These are phyloP conservation scores for Saccharomycopsis synnaedendra DNA, from an alignment of 805 yeast genomes.

Conservation along the genomic window DNA sequence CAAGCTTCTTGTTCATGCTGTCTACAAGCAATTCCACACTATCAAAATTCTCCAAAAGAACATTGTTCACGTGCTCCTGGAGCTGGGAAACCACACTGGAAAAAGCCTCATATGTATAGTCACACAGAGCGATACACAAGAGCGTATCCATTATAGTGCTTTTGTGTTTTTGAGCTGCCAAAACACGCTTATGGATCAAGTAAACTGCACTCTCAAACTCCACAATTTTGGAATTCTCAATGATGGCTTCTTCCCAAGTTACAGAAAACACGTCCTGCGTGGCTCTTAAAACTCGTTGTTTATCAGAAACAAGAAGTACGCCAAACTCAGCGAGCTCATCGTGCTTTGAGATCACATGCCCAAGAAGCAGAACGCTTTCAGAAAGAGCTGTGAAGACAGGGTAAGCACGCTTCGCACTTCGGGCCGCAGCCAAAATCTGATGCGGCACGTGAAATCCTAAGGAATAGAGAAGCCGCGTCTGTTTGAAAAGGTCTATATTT, in stretches of 20 bases:
- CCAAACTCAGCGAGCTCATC: slow-evolving; percentile 30
- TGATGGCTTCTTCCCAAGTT: slow-evolving; percentile 42
- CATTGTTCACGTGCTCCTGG: slow-evolving; percentile 26
- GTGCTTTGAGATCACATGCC: slow-evolving; percentile 22
- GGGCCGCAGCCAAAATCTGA: slow-evolving; percentile 32
- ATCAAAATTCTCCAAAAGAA: slow-evolving; percentile 27
- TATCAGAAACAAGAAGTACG: slow-evolving; percentile 29
- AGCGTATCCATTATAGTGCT: slow-evolving; percentile 18
- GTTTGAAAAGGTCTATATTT: slow-evolving; percentile 34
- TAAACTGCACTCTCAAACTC: slow-evolving; percentile 28
- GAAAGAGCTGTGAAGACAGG: slow-evolving; percentile 45
- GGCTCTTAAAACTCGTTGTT: slow-evolving; percentile 22
- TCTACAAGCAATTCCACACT: slow-evolving; percentile 25
- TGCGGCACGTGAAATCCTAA: slow-evolving; percentile 51
- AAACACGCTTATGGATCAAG: neutral
- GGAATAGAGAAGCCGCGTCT: slow-evolving; percentile 37
- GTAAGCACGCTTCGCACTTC: slow-evolving; percentile 37
- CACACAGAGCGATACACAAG: slow-evolving; percentile 20
- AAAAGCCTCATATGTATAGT: slow-evolving; percentile 19
- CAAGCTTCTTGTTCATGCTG: slow-evolving; percentile 25
- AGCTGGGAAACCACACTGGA: slow-evolving; percentile 18
- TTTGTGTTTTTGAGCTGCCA: slow-evolving; percentile 20
- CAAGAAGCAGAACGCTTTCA: slow-evolving; percentile 38
- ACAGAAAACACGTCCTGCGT: slow-evolving; percentile 27
- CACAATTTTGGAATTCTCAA: slow-evolving; percentile 24